These are phyloP conservation scores for Chrysochromulina tobinii DNA, from an alignment of 78 protist genomes.

Conservation along the genomic window DNA sequence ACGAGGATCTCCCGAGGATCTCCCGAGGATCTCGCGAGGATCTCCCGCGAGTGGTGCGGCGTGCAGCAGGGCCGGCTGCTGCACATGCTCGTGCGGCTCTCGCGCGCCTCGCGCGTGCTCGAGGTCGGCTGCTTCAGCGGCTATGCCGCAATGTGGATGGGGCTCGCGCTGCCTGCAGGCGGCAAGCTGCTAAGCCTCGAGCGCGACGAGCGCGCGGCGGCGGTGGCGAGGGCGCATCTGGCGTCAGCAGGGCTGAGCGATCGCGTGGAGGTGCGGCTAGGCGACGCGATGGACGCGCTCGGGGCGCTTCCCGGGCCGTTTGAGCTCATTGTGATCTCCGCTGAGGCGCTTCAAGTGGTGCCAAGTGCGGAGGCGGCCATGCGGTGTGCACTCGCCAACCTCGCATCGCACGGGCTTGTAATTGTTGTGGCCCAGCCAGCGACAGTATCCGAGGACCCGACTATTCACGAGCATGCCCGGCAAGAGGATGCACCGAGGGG, in stretches of 20 bases:
- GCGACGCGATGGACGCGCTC: not conserved
- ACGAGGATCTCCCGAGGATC: no score
- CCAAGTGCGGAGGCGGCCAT: no score
- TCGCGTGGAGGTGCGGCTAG: not conserved
- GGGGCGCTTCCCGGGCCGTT: not conserved
- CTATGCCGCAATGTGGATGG: not conserved
- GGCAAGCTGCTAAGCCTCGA: not conserved
- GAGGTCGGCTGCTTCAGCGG: not conserved
- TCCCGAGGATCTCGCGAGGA: no score
- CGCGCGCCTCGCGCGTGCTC: not conserved
- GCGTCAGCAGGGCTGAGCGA: not conserved
- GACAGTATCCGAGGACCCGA: no score
- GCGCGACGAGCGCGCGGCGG: not conserved
- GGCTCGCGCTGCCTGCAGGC: not conserved
- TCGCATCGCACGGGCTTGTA: no score
- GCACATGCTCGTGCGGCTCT: not conserved
- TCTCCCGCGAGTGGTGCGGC: not conserved
- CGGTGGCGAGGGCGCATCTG: not conserved
- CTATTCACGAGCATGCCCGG: no score
- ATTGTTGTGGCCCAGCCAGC: no score
- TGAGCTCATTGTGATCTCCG: not conserved
- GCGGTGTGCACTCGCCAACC: no score
- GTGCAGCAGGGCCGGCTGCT: not conserved
- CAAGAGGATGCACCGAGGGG: no score
- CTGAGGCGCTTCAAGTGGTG: not conserved